Percentiles rank a stretch among this genome's conserved stretches.
Evolutionary conservation across 78 protist genomes (phyloP).

Genomic region (Isochrysis galbana): DNA sequence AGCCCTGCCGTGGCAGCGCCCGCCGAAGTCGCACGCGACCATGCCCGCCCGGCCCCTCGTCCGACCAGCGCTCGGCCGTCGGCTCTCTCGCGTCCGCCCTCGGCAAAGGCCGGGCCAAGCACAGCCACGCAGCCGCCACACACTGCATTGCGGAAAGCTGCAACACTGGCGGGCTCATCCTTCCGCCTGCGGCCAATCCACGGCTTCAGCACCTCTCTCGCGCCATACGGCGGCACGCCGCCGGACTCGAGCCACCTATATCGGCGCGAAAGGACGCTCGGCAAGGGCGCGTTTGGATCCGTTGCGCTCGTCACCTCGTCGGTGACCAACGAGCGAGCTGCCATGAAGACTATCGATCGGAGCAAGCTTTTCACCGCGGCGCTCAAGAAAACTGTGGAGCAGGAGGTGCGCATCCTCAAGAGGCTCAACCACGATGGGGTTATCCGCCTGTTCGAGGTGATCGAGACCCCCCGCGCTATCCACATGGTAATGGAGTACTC

Average conservation of each 20-base stretch:
- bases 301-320: background rate
- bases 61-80: no score
- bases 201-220: no score
- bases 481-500: constrained; percentile 40
- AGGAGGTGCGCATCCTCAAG: constrained; percentile 41
- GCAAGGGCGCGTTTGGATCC: constrained; percentile 8
- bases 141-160: no score
- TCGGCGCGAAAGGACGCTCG: background rate
- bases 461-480: constrained; percentile 26
- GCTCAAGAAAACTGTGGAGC: background rate
- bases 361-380: background rate
- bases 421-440: constrained; percentile 4
- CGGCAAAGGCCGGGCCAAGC: no score
- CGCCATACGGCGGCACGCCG: no score
- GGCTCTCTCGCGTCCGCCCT: no score
- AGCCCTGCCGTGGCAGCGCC: no score
- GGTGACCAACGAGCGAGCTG: background rate
- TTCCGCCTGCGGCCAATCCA: no score
- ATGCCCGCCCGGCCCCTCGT: no score
- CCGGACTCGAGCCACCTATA: background rate
- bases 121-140: no score
- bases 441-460: constrained; percentile 39
- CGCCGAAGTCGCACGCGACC: no score
- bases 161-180: no score
- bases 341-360: constrained; percentile 25